Conservation (phyloP, 305 asterid genomes). For the Rubia peregrina region DNA sequence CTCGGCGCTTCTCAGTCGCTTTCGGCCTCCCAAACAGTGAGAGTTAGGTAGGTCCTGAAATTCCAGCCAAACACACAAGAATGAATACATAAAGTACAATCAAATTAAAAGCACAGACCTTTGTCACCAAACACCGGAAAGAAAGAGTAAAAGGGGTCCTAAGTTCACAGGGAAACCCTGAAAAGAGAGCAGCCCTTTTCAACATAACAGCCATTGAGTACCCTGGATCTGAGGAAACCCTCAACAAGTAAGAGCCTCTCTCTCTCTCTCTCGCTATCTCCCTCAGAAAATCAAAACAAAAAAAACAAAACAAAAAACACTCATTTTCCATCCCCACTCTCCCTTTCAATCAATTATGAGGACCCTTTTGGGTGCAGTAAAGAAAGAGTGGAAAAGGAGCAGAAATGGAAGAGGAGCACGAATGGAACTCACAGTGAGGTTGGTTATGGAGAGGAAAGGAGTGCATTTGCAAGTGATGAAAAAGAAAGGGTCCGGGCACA, state of each 20-base stretch:
- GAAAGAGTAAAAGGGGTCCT: constrained; percentile 19
- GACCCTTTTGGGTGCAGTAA: constrained; percentile 19
- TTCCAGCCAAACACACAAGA: constrained; percentile 21
- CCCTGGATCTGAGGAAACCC: constrained; percentile 89
- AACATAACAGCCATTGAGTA: constrained; percentile 38
- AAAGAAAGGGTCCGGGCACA: background rate
- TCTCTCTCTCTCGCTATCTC: background rate
- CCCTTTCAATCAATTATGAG: constrained; percentile 46
- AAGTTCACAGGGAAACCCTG: constrained; percentile 71
- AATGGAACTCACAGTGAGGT: background rate
- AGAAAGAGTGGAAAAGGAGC: constrained; percentile 19
- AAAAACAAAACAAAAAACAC: background rate
- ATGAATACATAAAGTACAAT: constrained; percentile 5
- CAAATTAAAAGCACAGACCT: constrained; percentile 12
- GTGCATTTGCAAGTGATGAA: background rate
- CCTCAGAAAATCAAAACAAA: too few relatives aligned
- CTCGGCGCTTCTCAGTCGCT: constrained; percentile 23
- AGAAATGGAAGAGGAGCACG: background rate
- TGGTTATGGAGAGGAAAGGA: background rate
- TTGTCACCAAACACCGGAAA: constrained; percentile 33
- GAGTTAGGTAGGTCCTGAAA: constrained; percentile 21
- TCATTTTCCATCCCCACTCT: constrained; percentile 17
- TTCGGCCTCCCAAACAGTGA: constrained; percentile 16
- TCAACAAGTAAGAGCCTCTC: constrained; percentile 28
- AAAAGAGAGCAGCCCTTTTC: constrained; percentile 34